Percentiles rank a stretch among this genome's conserved stretches.
Evolutionary conservation across 176 grass and related monocot species (phyloP).

Genomic region (Lolium rigidum): DNA sequence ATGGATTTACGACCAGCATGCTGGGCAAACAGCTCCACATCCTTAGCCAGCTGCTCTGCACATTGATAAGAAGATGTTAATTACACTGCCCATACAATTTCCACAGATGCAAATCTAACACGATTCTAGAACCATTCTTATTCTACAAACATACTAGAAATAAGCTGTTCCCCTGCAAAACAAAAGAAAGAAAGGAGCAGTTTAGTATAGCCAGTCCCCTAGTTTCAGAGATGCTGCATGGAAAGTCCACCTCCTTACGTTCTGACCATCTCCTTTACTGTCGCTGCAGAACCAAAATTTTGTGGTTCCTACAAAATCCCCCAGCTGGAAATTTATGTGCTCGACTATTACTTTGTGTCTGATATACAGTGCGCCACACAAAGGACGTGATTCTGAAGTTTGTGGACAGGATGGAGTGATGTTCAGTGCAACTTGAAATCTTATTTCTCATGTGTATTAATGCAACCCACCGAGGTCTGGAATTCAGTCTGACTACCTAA

Average conservation of each 20-base stretch:
- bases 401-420: not conserved
- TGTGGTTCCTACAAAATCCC: not conserved
- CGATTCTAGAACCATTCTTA: constrained; percentile 28
- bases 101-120: not conserved
- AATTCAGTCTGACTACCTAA: not conserved
- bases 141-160: not conserved
- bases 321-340: not conserved
- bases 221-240: constrained; percentile 21
- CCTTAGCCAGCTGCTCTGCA: constrained; percentile 86
- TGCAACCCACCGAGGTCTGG: not conserved
- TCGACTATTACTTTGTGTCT: constrained; percentile 17
- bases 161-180: not conserved
- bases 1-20: constrained; percentile 88
- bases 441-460: not conserved
- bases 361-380: constrained; percentile 14
- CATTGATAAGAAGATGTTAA: constrained; percentile 36
- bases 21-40: constrained; percentile 86
- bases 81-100: not conserved
- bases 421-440: constrained; percentile 2
- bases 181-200: too few relatives aligned
- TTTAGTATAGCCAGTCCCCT: not conserved
- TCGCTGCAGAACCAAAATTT: not conserved
- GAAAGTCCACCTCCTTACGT: constrained; percentile 30
- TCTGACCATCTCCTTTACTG: constrained; percentile 5
- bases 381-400: constrained; percentile 26